Evolutionary conservation across 2,329 filamentous ascomycete species (phyloP), one percentile per base, ranked within the genome.

Genomic region (Thelonectria discophora): DNA sequence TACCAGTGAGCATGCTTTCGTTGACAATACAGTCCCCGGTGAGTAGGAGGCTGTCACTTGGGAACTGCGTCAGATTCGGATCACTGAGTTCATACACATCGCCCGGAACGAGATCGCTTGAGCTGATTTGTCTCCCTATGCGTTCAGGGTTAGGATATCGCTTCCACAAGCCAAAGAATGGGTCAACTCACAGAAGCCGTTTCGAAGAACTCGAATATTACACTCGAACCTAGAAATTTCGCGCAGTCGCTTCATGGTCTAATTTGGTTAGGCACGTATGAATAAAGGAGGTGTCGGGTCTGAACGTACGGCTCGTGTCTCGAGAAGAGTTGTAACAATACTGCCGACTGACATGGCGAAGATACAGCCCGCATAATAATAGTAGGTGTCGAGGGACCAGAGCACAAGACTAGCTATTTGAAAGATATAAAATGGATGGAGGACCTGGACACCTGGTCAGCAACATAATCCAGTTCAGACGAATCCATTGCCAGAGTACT

Each of bases 341-440:
- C 94, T 98, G 69, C 93, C 91, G 46, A 95, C 85, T 0, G 96
- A 99, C 77, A 99, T 98, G 63, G 94, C 74, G 70, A 99, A 97
- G 70, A 99, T 99, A 75, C 94, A 97, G 15, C 89, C 85, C 5
- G 95, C 95, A 77, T 99, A 99, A 79, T 98, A 99, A 75, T 97
- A 99, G 76, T 99, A 99, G 71, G 96, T 85, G 73, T 99, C 95
- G 68, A 97, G 75, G 10, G 94, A 97, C 95, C 95, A 99, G 3
- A 99, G 86, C 42, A 97, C 78, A 67, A 99, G 82, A 81, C 95
- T 98, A 49, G 94, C 94, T 71, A 98, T 90, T 78, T 99, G 95
- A 74, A 99, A 99, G 58, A 99, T 90, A 75, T 99, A 99, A 76
- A 99, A 99, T 0, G 95, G 96, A 74, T 99, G 95, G 72, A 99